Evolutionary conservation across 2,329 filamentous ascomycete species (phyloP).

Genomic region (Fusarium chuoi): DNA sequence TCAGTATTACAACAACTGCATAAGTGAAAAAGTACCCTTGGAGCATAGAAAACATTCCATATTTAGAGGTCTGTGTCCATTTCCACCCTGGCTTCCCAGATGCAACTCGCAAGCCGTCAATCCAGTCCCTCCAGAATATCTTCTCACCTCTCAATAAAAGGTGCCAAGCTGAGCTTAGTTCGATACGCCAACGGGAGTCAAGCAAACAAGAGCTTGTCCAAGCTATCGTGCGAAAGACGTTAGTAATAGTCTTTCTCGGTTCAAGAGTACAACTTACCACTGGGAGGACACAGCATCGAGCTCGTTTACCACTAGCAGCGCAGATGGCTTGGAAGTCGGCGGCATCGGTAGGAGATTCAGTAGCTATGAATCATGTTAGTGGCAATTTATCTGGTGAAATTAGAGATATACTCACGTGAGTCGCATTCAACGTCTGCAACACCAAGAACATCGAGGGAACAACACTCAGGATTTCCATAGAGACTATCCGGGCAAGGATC

Average conservation of each 20-base stretch:
- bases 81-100: neutral
- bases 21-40: fast-evolving
- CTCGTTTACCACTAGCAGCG: neutral
- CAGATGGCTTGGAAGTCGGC: neutral
- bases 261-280: too few species aligned
- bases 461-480: neutral
- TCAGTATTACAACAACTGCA: neutral
- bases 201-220: neutral
- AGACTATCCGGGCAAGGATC: neutral
- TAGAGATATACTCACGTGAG: neutral
- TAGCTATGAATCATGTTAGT: neutral
- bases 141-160: fast-evolving
- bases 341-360: neutral
- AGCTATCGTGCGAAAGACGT: too few species aligned
- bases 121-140: too few species aligned
- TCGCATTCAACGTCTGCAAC: neutral
- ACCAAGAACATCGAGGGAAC: neutral
- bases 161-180: neutral
- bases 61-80: neutral
- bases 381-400: fast-evolving
- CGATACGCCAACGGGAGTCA: neutral
- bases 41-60: neutral
- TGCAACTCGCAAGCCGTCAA: fast-evolving
- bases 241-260: too few species aligned
- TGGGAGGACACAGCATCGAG: neutral